Evolutionary conservation across 176 grass and related monocot species (phyloP), one percentile per base, ranked within the genome.

Genomic region (Oryza punctata): DNA sequence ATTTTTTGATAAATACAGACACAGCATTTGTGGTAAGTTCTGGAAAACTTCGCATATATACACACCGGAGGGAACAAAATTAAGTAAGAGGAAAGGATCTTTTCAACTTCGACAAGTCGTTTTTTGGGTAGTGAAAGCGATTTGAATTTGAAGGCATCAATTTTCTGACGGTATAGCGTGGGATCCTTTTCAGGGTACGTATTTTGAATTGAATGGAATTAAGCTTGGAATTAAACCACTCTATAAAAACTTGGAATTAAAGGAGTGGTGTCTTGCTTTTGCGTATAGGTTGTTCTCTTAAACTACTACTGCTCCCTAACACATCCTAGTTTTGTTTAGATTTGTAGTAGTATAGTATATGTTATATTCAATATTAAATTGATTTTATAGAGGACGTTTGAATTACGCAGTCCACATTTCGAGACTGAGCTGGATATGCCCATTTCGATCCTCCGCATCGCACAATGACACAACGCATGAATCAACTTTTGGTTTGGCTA

Each of bases 391-490:
- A n/a, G n/a, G n/a, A n/a, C n/a, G n/a, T n/a, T n/a, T n/a, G n/a
- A n/a, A 35, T 32, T 35, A 35, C 6, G 33, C 54, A 60, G 54
- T 23, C 2, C 54, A 23, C n/a, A 1, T 10, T 60, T 60, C 7
- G 19, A 60, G 19, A 21, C 54, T 10, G 37, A 38, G 54, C 0
- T 10, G 82, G 24, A 78, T 85, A 78, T 78, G 33, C 49, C 27
- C 8, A 24, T 35, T 10, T 9, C 73, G 66, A 85, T 85, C 74
- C 75, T 27, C 83, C 74, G 75, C 74, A 78, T 85, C 83, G 37
- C 81, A 75, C 60, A 52, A 7, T 38, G 1, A 1, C 6, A 8
- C 21, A 19, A 15, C 26, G 3, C 1, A 70, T 23, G 6, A 16
- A 54, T 12, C 49, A 37, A 33, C 18, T 54, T 54, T 54, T 54